Conservation (phyloP, 805 yeast species). For the Candida piceae region DNA sequence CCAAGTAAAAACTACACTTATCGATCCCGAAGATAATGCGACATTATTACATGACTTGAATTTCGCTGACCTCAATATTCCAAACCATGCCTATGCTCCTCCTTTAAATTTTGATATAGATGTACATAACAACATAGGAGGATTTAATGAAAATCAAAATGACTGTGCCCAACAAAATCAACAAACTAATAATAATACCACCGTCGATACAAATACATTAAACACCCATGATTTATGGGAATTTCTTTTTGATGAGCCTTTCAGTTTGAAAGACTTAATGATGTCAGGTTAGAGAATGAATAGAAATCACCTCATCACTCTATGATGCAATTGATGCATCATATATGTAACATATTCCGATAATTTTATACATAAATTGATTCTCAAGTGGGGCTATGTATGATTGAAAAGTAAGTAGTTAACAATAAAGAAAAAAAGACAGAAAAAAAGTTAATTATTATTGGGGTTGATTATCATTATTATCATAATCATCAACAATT, state of each 20-base stretch:
- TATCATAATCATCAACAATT: too few species aligned
- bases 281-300: too few species aligned
- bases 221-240: constrained; percentile 10
- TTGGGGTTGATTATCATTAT: too few species aligned
- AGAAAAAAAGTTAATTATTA: too few species aligned
- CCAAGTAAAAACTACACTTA: neutral
- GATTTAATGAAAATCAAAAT: neutral
- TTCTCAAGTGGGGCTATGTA: too few species aligned
- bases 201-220: neutral
- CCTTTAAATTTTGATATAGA: neutral
- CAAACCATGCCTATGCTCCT: too few species aligned
- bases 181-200: neutral
- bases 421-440: too few species aligned
- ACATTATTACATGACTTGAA: constrained; percentile 4
- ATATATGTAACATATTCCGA: too few species aligned
- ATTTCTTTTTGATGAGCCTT: constrained; percentile 12
- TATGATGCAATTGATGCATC: too few species aligned
- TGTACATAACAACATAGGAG: neutral
- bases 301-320: too few species aligned
- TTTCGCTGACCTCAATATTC: constrained; percentile 1
- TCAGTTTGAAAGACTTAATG: constrained; percentile 11
- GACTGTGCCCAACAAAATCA: neutral
- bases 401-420: too few species aligned
- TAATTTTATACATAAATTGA: too few species aligned
- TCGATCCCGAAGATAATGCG: constrained; percentile 1